These are phyloP conservation scores for Cyberlindnera suaveolens DNA, from an alignment of 805 yeast species.

Conservation along the genomic window DNA sequence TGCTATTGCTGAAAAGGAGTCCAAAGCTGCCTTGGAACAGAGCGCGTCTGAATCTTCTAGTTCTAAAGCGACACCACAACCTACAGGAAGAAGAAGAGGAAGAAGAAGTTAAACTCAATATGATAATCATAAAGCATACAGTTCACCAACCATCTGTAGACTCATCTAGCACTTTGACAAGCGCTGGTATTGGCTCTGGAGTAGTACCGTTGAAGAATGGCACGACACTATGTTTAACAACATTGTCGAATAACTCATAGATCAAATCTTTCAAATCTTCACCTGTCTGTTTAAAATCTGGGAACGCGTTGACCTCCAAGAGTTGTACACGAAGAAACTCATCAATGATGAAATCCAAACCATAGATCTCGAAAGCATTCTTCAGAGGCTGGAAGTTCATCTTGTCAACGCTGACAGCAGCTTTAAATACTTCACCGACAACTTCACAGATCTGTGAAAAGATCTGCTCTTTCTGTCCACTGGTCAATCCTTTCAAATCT, in stretches of 20 bases:
- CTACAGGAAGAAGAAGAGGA: constrained; percentile 17
- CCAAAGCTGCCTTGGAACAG: constrained; percentile 8
- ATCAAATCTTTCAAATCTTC: constrained; percentile 60
- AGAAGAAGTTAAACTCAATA: constrained; percentile 4
- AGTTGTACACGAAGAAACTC: constrained; percentile 47
- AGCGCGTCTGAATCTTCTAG: constrained; percentile 5
- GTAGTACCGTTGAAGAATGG: constrained; percentile 35
- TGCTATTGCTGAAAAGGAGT: constrained; percentile 16
- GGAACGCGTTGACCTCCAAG: constrained; percentile 87
- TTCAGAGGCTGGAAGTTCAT: constrained; percentile 77
- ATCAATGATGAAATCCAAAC: constrained; percentile 81
- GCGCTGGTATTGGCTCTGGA: constrained; percentile 12
- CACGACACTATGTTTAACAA: constrained; percentile 40
- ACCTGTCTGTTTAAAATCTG: constrained; percentile 97
- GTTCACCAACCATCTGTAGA: constrained; percentile 30
- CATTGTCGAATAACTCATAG: constrained; percentile 55
- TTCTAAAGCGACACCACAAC: constrained; percentile 10
- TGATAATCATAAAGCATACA: not conserved
- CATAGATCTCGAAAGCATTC: constrained; percentile 83
- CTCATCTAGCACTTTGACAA: constrained; percentile 36
- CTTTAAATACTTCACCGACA: constrained; percentile 66
- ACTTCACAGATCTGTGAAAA: constrained; percentile 52
- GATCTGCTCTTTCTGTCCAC: constrained; percentile 34
- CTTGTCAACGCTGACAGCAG: constrained; percentile 75
- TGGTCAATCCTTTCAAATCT: constrained; percentile 39